Percentiles rank a stretch among this genome's conserved stretches.
phyloP scores from a whole-genome alignment of 495 filamentous ascomycete genomes.

The Daldinia loculata region DNA sequence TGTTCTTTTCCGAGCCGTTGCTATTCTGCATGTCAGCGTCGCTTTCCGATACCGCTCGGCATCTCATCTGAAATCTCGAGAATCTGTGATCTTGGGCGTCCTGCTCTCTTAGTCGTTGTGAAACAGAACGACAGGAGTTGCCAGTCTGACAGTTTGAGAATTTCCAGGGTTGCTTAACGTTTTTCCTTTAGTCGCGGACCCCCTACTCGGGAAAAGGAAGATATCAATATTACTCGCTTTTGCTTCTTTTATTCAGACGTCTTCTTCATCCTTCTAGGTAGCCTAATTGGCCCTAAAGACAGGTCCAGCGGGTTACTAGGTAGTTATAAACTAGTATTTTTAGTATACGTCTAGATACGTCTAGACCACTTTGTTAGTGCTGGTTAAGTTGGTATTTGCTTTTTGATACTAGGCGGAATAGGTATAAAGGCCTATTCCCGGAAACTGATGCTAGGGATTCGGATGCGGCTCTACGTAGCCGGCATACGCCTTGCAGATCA shows the following conservation, averaged over 20 bases:
- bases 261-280: not conserved
- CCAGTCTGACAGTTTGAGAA: not conserved
- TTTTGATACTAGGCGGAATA: not conserved
- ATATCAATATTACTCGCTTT: not conserved
- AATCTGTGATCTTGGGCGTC: not conserved
- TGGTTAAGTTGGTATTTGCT: not conserved
- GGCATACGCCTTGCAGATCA: constrained; percentile 20
- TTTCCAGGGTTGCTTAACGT: not conserved
- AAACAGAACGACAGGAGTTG: constrained; percentile 1
- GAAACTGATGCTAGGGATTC: constrained; percentile 9
- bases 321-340: not conserved
- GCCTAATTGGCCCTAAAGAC: constrained; percentile 1
- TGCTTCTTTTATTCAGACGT: not conserved
- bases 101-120: not conserved
- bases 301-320: not conserved
- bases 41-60: constrained; percentile 41
- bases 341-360: constrained; percentile 18
- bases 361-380: constrained; percentile 15
- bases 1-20: constrained; percentile 6
- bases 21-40: constrained; percentile 30
- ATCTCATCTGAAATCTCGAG: constrained; percentile 22
- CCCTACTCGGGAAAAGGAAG: not conserved
- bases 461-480: constrained; percentile 40
- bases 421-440: constrained; percentile 14
- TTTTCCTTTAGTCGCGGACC: not conserved